Conservation (phyloP, 2,329 filamentous ascomycete species). For the Arthroderma sp. region DNA sequence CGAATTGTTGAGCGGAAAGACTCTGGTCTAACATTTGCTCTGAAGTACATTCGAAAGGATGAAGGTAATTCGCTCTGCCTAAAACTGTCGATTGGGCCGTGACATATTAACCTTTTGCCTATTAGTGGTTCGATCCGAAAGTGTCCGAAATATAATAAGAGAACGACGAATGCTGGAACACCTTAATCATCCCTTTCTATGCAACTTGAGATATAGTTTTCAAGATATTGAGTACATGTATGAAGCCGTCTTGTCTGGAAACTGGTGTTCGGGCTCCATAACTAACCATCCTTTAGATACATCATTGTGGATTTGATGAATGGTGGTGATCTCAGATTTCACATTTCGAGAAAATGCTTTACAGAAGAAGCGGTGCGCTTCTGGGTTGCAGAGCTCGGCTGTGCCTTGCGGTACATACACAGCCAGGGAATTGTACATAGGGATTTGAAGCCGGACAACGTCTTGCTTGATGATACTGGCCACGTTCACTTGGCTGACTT, state of each 20-base stretch:
- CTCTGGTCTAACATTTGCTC: slow-evolving; percentile 79
- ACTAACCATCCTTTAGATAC: slow-evolving; percentile 43
- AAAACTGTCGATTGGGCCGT: neutral
- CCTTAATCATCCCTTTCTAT: slow-evolving; percentile 93
- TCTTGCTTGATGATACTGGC: slow-evolving; percentile 72
- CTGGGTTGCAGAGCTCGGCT: slow-evolving; percentile 91
- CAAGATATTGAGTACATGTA: slow-evolving; percentile 99
- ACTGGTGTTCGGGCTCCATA: neutral
- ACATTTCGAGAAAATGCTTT: slow-evolving; percentile 95
- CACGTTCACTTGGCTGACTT: slow-evolving; percentile 98
- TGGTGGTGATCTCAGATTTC: slow-evolving; percentile 88
- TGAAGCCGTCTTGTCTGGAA: slow-evolving; percentile 22
- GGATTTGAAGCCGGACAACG: slow-evolving; percentile 86
- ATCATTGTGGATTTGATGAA: slow-evolving; percentile 97
- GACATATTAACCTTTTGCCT: slow-evolving; percentile 3
- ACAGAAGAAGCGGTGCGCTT: slow-evolving; percentile 94
- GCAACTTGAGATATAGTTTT: slow-evolving; percentile 96
- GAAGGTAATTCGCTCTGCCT: slow-evolving; percentile 48
- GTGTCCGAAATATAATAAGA: slow-evolving; percentile 93
- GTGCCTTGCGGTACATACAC: slow-evolving; percentile 78
- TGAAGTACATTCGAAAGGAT: slow-evolving; percentile 98
- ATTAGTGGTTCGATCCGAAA: slow-evolving; percentile 88
- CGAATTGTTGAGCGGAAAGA: slow-evolving; percentile 97
- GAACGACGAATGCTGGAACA: slow-evolving; percentile 97
- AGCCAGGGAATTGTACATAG: slow-evolving; percentile 77